Evolutionary conservation across 768 basidiomycete genomes (phyloP), one percentile per base, ranked within the genome.

Genomic region (Lentinus brumalis): DNA sequence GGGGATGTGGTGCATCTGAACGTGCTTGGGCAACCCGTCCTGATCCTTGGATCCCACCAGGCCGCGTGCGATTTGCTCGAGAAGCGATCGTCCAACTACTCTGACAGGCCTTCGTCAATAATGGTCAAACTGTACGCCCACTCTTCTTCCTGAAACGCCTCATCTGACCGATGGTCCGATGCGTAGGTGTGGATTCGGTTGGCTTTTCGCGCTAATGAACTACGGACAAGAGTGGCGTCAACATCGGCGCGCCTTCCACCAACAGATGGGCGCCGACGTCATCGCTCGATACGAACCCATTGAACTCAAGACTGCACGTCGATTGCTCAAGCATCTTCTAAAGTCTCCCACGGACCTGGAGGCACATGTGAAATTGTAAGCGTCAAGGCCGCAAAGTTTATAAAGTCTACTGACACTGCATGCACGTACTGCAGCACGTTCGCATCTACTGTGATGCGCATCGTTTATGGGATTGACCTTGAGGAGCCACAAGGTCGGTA

Each of bases 211-310:
- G 29, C 73, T 79, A 35, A 70, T 74, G 59, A 74, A 75, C 42
- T 78, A 78, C 64, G 76, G 74, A 50, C 73, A 79, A 41, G 73
- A 67, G 21, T 74, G 80, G 62, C 72, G 77, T 5, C 73, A 70
- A 56, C 79, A 80, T 68, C 76, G 81, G 42, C 74, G 75, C 53
- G 67, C 76, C 11, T 67, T 81, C 57, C 75, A 78, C 14, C 71
- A 74, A 0, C 73, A 26, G 29, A 30, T 50, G 26, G 31, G 31
- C 49, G 16, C 31, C 9, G 49, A 50, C 7, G 39, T 31, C 44
- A 14, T 58, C 57, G 8, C 11, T 8, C 35, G 31, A 30, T n/a
- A 29, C n/a, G 26, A 50, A 32, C 49, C 31, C 12, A 50, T 50
- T 50, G 26, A 50, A 26, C 26, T 50, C 2, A 4, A 14, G 30